Base-by-base conservation (phyloP, 1,139 yeast genomes). In the Yamadazyma diddensiae region DNA sequence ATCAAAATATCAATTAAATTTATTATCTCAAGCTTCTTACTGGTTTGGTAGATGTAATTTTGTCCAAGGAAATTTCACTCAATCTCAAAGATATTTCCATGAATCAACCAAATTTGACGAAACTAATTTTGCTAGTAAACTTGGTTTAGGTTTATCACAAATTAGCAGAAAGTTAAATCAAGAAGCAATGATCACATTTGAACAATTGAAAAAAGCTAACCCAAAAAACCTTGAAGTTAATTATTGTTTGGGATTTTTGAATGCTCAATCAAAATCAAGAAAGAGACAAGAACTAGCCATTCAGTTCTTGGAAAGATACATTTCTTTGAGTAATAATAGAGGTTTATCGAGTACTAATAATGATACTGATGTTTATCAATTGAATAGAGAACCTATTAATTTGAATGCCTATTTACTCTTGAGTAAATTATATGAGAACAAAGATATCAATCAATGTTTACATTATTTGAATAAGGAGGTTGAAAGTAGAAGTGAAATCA, bases 141-240 rank as follows among this genome's bases (percentile, higher is more conserved):
- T 90, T 36, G 97, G 96, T 18, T 72, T 85, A 41, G 97, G 95
- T 0, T 94, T 87, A 55, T 77, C 95, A 3, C 92, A 87, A 52
- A 73, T 82, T 40, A 71, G 79, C 37, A 79, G 88, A 53, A 78
- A 82, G 21, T 79, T 85, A 30, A 58, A 74, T 11, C 90, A 87
- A 46, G 97, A 90, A 52, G 94, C 97, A 9, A 77, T 82, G 39
- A 70, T 90, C 43, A 81, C 95, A 0, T 83, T 85, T 51, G 97
- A 92, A 53, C 77, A 77, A 28, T 68, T 87, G 32, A 72, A 81
- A 36, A 78, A 82, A 44, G 67, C 73, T 16, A 72, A 81, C 48
- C 81, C 87, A 14, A 82, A 79, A 48, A 73, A 85, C 36, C 65
- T 82, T 31, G 97, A 90, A 55, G 84, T 84, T 2, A 73, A 77